Evolutionary conservation across 2,329 filamentous ascomycete genomes (phyloP), one percentile per base, ranked within the genome.

Genomic region (Colletotrichum cuscutae): DNA sequence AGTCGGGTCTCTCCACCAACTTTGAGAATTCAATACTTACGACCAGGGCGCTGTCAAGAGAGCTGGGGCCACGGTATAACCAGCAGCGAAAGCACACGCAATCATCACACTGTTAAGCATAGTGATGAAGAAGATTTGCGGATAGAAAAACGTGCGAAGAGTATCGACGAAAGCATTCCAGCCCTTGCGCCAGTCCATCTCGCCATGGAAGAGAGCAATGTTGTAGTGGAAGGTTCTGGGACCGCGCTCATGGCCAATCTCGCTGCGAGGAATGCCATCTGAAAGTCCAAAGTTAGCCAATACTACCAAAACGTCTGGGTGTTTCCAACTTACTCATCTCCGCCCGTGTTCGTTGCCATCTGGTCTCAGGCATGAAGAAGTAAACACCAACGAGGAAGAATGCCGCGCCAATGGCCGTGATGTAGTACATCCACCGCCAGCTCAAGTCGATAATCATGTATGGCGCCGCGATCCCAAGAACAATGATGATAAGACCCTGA

Each of bases 371-470:
- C 15, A 83, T 73, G 22, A 80, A 77, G 5, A 76, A 59, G 22
- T 82, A 75, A 8, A 83, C 70, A 0, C 75, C 63, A 6, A 83
- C 73, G 5, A 83, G 71, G 35, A 77, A 65, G 12, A 79, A 68
- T 1, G 77, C 79, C 4, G 78, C 65, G 2, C 75, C 76, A 3
- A 74, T 76, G 0, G 80, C 79, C 1, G 80, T 80, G 32, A 80
- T 77, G 37, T 75, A 81, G 67, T 84, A 83, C 26, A 84, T 74
- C 75, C 76, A 81, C 19, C 81, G 77, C 82, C 81, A 83, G 60
- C 75, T 77, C n/a, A 77, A 71, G 42, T 78, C 74, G 13, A 77
- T 77, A 1, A 79, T 80, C 30, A 83, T 74, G 24, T 78, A 77
- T 0, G 81, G 81, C 1, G 78, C 76, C 0, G 76, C 75, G 5